phyloP scores from a whole-genome alignment of 73 alveolate genomes.

The Paramecium tetraurelia region DNA sequence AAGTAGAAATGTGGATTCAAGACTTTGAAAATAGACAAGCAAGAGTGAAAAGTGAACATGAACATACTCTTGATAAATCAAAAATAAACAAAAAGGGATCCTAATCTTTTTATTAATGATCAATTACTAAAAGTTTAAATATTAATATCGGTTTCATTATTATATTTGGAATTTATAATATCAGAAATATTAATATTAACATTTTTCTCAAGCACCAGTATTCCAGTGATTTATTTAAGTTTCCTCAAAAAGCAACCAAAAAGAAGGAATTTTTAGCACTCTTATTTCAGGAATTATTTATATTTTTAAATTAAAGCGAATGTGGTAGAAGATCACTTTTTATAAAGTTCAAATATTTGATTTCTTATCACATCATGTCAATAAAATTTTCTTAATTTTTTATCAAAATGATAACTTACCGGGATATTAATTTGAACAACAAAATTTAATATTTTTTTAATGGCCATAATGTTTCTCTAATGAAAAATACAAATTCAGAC shows the following conservation, averaged over 20 bases:
- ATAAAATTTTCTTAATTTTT: too few species aligned
- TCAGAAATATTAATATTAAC: too few species aligned
- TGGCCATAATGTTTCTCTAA: neutral
- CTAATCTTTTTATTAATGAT: neutral
- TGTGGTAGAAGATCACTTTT: neutral
- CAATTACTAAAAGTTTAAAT: neutral
- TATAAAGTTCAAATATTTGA: neutral
- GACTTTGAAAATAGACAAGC: constrained; percentile 18
- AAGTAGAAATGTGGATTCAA: neutral
- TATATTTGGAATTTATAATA: neutral
- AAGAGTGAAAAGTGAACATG: neutral
- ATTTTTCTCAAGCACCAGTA: too few species aligned
- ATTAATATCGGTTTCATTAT: neutral
- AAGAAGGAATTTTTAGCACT: too few species aligned
- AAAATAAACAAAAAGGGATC: neutral
- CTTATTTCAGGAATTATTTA: neutral
- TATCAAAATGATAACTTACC: neutral
- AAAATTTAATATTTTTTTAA: neutral
- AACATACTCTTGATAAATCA: neutral
- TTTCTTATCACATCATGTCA: neutral
- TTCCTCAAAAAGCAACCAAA: too few species aligned
- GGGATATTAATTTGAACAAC: neutral
- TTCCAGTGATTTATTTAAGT: too few species aligned
- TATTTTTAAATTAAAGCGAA: neutral
- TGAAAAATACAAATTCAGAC: neutral